A percentile compares a stretch with the other conserved stretches of the same genome.
phyloP scores from a whole-genome alignment of 345 rosid genomes.

The Eutrema yunnanense region DNA sequence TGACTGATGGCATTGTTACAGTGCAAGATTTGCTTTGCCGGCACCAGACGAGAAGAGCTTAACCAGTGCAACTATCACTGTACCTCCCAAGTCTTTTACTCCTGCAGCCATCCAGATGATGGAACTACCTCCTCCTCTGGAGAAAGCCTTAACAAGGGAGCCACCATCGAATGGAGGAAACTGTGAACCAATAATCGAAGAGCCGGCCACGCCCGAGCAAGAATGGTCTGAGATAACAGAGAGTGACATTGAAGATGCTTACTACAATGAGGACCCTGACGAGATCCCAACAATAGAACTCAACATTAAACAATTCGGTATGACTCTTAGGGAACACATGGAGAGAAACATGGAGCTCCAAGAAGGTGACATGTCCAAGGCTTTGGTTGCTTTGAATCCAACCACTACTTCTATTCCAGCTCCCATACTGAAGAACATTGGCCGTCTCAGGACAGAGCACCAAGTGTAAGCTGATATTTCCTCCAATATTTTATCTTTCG shows the following conservation, averaged over 20 bases:
- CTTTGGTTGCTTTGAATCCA: constrained; percentile 75
- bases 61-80: constrained; percentile 33
- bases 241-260: constrained; percentile 68
- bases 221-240: constrained; percentile 36
- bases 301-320: constrained; percentile 53
- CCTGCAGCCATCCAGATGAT: constrained; percentile 35
- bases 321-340: constrained; percentile 51
- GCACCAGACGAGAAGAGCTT: constrained; percentile 69
- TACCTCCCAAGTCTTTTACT: constrained; percentile 26
- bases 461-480: constrained; percentile 69
- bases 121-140: constrained; percentile 38
- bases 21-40: constrained; percentile 88
- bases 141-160: constrained; percentile 21
- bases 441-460: constrained; percentile 88
- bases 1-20: constrained; percentile 34
- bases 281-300: constrained; percentile 77
- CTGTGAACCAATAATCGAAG: constrained; percentile 71
- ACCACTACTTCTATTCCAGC: constrained; percentile 60
- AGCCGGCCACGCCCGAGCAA: constrained; percentile 76
- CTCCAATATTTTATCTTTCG: background rate
- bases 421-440: constrained; percentile 69
- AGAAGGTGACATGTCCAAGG: constrained; percentile 72
- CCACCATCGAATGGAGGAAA: constrained; percentile 20
- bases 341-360: constrained; percentile 64
- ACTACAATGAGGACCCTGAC: constrained; percentile 57